A percentile compares a stretch with the other conserved stretches of the same genome.
Evolutionary conservation across 306 rosid species (phyloP).

Genomic region (Sindora glabra): DNA sequence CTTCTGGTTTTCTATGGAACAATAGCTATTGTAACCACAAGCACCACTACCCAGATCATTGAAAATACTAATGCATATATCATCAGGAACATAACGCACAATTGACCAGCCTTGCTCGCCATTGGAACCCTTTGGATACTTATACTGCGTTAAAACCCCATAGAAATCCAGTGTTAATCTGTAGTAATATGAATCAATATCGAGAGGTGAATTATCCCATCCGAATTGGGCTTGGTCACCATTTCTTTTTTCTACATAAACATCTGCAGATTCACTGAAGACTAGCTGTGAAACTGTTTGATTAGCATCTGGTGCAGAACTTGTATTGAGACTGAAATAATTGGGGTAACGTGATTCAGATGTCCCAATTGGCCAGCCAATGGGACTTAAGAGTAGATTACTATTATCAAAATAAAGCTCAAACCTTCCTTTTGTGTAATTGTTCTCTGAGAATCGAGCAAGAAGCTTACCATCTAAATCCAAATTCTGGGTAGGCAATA

Average conservation of each 20-base stretch:
- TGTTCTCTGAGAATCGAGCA: constrained; percentile 6
- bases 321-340: constrained; percentile 10
- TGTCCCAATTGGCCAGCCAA: neutral
- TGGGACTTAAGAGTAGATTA: neutral
- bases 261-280: constrained; percentile 20
- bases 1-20: constrained; percentile 17
- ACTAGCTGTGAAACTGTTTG: neutral
- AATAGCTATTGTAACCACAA: constrained; percentile 40
- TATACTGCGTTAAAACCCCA: constrained; percentile 53
- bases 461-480: neutral
- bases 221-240: neutral
- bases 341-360: neutral
- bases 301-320: neutral
- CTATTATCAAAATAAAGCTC: constrained; percentile 3
- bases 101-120: constrained; percentile 13
- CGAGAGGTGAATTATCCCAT: neutral
- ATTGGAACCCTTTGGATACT: constrained; percentile 24
- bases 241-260: neutral
- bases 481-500: constrained; percentile 25
- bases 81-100: constrained; percentile 4
- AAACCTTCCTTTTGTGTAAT: constrained; percentile 22
- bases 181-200: constrained; percentile 15
- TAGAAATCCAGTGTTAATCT: constrained; percentile 49
- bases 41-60: constrained; percentile 15
- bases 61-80: neutral